Conservation (phyloP, 805 yeast species). For the Isabelozyma heimii region DNA sequence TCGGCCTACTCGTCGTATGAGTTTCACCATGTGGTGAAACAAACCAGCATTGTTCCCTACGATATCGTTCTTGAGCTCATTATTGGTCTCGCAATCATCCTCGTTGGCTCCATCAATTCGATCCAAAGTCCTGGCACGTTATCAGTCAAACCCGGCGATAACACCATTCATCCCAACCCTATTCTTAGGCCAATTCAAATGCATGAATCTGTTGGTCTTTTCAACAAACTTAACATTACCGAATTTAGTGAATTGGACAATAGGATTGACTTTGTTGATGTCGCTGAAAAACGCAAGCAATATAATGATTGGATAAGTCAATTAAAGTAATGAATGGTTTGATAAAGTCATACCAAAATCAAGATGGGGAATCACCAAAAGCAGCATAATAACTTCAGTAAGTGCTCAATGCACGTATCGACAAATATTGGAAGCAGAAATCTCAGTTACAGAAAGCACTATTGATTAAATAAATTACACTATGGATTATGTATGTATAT, state of each 20-base stretch:
- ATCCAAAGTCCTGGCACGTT: slow-evolving; percentile 18
- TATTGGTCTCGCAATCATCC: slow-evolving; percentile 43
- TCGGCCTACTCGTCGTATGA: slow-evolving; percentile 57
- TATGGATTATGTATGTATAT: not conserved
- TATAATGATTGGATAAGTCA: slow-evolving; percentile 33
- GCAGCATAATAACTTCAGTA: too few relatives aligned
- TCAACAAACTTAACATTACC: slow-evolving; percentile 46
- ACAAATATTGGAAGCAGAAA: slow-evolving; percentile 1
- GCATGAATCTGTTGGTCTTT: slow-evolving; percentile 44
- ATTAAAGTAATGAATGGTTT: not conserved
- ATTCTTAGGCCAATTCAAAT: slow-evolving; percentile 47
- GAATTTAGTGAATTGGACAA: slow-evolving; percentile 49
- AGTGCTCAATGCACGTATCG: too few relatives aligned
- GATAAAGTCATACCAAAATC: too few relatives aligned
- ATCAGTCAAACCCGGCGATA: slow-evolving; percentile 8
- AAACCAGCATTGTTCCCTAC: slow-evolving; percentile 28
- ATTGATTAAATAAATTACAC: not conserved
- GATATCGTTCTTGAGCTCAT: slow-evolving; percentile 53
- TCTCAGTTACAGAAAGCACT: too few relatives aligned
- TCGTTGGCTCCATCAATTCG: slow-evolving; percentile 36
- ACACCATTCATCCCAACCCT: slow-evolving; percentile 23
- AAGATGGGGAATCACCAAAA: too few relatives aligned
- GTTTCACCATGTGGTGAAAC: slow-evolving; percentile 38
- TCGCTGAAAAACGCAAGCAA: slow-evolving; percentile 43
- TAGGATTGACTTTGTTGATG: slow-evolving; percentile 52